Evolutionary conservation across 2,329 filamentous ascomycete species (phyloP), one percentile per base, ranked within the genome.

Genomic region (Diplodia mutila): DNA sequence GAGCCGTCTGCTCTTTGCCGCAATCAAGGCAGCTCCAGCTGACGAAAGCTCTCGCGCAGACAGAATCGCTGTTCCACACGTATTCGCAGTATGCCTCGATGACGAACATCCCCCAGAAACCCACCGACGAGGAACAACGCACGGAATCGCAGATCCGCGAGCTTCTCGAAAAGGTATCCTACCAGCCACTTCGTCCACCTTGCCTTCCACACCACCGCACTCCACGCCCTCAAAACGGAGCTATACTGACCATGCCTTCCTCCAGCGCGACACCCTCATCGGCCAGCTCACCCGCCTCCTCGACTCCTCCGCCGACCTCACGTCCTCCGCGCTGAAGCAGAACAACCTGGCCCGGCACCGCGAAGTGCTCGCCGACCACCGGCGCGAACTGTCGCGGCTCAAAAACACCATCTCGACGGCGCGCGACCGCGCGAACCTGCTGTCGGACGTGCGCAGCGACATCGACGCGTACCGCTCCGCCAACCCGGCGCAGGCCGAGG

Each of bases 301-400:
- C 73, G 94, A 98, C 82, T 97, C 94, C 67, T 94, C 98, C 85
- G 89, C 93, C 25, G 86, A 90, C 67, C 87, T 96, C 69, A 93
- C 91, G 61, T 90, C 93, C 53, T 98, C 94, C 46, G 93, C 94
- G 67, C 87, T 97, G n/a, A 98, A 98, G 81, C 94, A 97, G 76
- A 97, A 94, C 83, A 97, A 98, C 78, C 89, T 99, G 46, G 86
- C 92, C 68, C 90, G 97, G 34, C 92, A 98, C 73, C 91, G 92
- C 72, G 94, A 97, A 82, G 91, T 97, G 77, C 89, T 98, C 18
- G 84, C 88, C 46, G 91, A 97, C 77, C 94, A 99, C 82, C 89
- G 90, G 69, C 90, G 90, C 71, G 94, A 98, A 79, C 87, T 97
- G 46, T 80, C 84, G 4, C 91, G 93, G 11, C 85, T 98, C 63